phyloP scores from a whole-genome alignment of 768 basidiomycete species.

The Lactarius tabidus region DNA sequence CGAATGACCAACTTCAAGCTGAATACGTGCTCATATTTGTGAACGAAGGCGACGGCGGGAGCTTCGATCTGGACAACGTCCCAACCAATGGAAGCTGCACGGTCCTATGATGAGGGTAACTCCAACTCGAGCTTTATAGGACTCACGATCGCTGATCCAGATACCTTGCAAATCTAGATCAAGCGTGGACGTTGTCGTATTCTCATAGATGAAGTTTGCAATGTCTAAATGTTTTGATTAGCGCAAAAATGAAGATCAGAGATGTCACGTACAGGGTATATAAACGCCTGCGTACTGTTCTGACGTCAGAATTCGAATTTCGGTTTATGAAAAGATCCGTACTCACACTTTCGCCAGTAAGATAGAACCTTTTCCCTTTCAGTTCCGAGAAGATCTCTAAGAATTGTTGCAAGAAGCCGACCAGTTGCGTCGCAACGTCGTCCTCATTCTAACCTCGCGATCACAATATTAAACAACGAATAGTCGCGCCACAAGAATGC shows the following conservation, averaged over 20 bases:
- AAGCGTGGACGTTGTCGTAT: conserved; percentile 41
- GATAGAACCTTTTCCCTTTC: conserved; percentile 66
- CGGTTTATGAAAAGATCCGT: background rate
- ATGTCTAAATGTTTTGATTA: conserved; percentile 45
- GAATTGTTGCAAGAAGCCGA: conserved; percentile 71
- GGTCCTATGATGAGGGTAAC: background rate
- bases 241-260: conserved; percentile 23
- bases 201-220: conserved; percentile 66
- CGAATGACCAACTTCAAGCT: conserved; percentile 55
- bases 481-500: background rate
- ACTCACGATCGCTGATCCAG: conserved; percentile 70
- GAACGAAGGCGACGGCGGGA: conserved; percentile 69
- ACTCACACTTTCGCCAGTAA: conserved; percentile 74
- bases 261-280: conserved; percentile 47
- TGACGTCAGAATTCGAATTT: background rate
- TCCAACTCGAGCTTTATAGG: background rate
- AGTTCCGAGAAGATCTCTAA: conserved; percentile 69
- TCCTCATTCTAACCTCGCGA: conserved; percentile 42
- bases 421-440: conserved; percentile 51
- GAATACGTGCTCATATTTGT: conserved; percentile 68
- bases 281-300: conserved; percentile 73
- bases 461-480: background rate
- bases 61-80: conserved; percentile 64
- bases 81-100: conserved; percentile 55
- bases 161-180: conserved; percentile 63